These are phyloP conservation scores for Lachnum nothofagi DNA, from an alignment of 2,329 filamentous ascomycete genomes.

Conservation along the genomic window DNA sequence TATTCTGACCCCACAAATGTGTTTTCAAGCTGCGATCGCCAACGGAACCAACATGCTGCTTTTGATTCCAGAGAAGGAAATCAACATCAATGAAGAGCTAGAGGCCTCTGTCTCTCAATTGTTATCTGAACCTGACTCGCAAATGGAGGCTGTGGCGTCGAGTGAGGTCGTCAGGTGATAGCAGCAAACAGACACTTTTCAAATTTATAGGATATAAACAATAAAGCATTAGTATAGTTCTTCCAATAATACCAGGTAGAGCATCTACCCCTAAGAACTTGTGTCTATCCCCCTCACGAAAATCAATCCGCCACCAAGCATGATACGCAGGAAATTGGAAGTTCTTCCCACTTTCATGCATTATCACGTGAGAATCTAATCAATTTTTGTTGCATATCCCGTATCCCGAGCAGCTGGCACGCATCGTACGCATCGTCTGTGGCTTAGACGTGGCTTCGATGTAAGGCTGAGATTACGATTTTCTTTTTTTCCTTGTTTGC, in stretches of 20 bases:
- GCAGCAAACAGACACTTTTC: background rate
- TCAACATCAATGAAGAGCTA: conserved; percentile 13
- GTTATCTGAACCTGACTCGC: conserved; percentile 5
- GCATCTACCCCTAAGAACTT: too few relatives aligned
- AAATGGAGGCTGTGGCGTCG: background rate
- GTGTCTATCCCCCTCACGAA: too few relatives aligned
- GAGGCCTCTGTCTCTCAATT: conserved; percentile 12
- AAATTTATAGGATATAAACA: too few relatives aligned
- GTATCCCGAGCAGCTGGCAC: background rate
- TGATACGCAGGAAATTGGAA: too few relatives aligned
- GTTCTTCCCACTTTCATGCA: too few relatives aligned
- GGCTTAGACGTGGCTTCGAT: conserved; percentile 1
- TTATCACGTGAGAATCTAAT: conserved; percentile 1
- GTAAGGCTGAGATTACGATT: conserved; percentile 2
- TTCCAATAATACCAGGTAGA: too few relatives aligned
- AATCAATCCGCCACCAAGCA: too few relatives aligned
- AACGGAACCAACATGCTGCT: conserved; percentile 12
- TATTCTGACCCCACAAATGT: conserved; percentile 9
- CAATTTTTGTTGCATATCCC: background rate
- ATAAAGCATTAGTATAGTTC: too few relatives aligned
- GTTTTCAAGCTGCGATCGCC: conserved; percentile 8
- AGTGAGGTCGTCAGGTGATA: background rate
- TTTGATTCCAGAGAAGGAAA: conserved; percentile 13
- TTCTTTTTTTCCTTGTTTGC: background rate
- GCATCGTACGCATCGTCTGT: background rate